phyloP scores from a whole-genome alignment of 2,329 filamentous ascomycete genomes.

The Macrophomina tecta region DNA sequence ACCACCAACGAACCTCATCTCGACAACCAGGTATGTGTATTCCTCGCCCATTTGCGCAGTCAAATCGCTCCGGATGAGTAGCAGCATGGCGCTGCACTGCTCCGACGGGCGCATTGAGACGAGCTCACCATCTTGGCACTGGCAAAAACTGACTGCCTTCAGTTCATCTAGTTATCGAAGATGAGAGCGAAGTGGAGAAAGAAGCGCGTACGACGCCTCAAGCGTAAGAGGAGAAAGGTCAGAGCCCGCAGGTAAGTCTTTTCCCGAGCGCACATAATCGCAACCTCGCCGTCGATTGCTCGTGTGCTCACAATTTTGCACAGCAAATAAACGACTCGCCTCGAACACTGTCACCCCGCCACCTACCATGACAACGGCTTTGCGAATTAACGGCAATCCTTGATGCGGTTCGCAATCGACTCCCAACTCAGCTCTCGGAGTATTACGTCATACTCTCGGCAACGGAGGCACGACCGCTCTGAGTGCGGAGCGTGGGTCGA shows the following conservation, averaged over 20 bases:
- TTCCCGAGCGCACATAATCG: background rate
- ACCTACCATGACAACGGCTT: constrained; percentile 34
- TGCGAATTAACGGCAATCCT: constrained; percentile 10
- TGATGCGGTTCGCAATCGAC: constrained; percentile 12
- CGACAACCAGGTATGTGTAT: constrained; percentile 49
- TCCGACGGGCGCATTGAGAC: constrained; percentile 29
- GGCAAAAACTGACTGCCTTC: constrained; percentile 4
- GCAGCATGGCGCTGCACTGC: constrained; percentile 24
- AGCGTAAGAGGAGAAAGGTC: constrained; percentile 99
- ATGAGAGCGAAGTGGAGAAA: constrained; percentile 99
- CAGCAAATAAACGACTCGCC: constrained; percentile 59
- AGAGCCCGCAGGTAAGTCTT: constrained; percentile 87
- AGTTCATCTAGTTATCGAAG: constrained; percentile 51
- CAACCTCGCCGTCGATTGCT: background rate
- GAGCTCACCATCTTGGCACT: constrained; percentile 26
- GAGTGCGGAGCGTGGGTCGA: background rate
- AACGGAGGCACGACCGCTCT: constrained; percentile 18
- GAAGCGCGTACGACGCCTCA: constrained; percentile 98
- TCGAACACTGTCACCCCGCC: constrained; percentile 39
- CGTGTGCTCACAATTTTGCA: constrained; percentile 29
- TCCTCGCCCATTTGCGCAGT: background rate
- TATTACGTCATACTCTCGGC: constrained; percentile 28
- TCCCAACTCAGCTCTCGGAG: constrained; percentile 10
- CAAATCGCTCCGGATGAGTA: constrained; percentile 25
- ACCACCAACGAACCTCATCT: constrained; percentile 51